Percentiles rank a stretch among this genome's conserved stretches.
Conservation (phyloP, 2,329 filamentous ascomycete species). For the Cercospora nicotianae region DNA sequence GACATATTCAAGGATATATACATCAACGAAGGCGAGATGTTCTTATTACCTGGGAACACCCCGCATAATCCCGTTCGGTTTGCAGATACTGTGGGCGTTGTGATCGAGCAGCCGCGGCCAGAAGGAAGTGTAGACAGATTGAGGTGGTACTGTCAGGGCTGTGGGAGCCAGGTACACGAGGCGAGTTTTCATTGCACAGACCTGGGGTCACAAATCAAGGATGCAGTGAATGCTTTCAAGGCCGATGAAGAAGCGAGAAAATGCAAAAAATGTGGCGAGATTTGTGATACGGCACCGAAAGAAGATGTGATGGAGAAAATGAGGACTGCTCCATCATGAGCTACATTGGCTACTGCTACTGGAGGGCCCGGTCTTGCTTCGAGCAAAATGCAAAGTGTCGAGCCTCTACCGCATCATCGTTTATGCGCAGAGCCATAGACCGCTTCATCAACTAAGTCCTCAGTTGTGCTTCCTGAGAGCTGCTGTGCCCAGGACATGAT, state of each 20-base stretch:
- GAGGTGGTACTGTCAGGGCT: slow-evolving; percentile 84
- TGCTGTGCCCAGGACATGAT: not conserved
- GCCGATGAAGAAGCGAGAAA: slow-evolving; percentile 68
- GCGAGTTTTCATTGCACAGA: slow-evolving; percentile 84
- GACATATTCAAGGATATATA: slow-evolving; percentile 75
- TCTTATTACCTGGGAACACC: slow-evolving; percentile 88
- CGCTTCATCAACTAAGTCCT: not conserved
- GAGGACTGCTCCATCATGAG: slow-evolving; percentile 24
- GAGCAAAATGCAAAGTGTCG: not conserved
- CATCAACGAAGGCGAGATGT: slow-evolving; percentile 91
- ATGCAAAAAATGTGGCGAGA: slow-evolving; percentile 72
- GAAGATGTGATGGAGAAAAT: slow-evolving; percentile 40
- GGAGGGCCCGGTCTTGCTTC: not conserved
- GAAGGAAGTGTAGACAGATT: slow-evolving; percentile 70
- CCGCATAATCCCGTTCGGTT: slow-evolving; percentile 95
- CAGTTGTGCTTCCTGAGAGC: not conserved
- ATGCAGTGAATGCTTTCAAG: slow-evolving; percentile 80
- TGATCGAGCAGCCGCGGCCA: slow-evolving; percentile 82
- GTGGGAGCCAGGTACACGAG: slow-evolving; percentile 76
- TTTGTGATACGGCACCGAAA: slow-evolving; percentile 70
- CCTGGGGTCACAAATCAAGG: slow-evolving; percentile 91
- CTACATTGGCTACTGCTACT: not conserved
- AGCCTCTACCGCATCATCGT: not conserved
- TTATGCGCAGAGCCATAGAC: not conserved
- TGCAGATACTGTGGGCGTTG: slow-evolving; percentile 87